Base-by-base conservation (phyloP, 176 grass and related monocot genomes). In the Triticum turgidum region DNA sequence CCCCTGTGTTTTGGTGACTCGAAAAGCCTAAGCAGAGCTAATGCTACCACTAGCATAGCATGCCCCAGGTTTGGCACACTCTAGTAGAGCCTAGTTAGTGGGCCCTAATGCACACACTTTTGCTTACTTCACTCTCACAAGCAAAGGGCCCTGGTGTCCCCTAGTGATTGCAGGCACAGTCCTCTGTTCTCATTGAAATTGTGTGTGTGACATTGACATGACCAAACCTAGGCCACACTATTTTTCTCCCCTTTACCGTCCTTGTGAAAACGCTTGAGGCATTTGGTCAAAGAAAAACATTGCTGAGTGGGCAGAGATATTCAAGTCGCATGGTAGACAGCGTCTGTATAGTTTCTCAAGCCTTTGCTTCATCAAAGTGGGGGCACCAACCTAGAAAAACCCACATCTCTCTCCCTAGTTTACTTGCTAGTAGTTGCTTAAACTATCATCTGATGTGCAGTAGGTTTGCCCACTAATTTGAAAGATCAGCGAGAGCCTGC, bases 201-300 rank as follows among this genome's bases (percentile, higher is more conserved):
- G 67, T 52, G 75, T 51, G 75, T 73, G 67, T 52, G 75, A 88
- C 65, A 82, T 83, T 92, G 87, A 92, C 87, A 89, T 86, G 90
- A 92, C 87, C 83, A 80, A 91, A 88, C 90, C 70, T 91, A 73
- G 24, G 86, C 30, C 85, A 66, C 54, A 72, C 61, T 52, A 5
- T 52, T 52, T 15, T 52, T 54, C 77, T 51, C 76, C 71, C 20
- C 47, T 72, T 85, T 64, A 63, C 42, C 44, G 44, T 83, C 7
- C 7, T 78, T 68, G 29, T 61, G n/a, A n/a, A 61, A 41, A 77
- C 62, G 69, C 51, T 88, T 81, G 77, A 34, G 20, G 82, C 41
- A 64, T 82, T 82, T 88, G 90, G 90, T 91, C 82, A 91, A 91
- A 91, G 82, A 82, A 91, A 91, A 69, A 88, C 89, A 88, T 77